These are phyloP conservation scores for Cucumis melo DNA, from an alignment of 306 rosid genomes.

Conservation along the genomic window DNA sequence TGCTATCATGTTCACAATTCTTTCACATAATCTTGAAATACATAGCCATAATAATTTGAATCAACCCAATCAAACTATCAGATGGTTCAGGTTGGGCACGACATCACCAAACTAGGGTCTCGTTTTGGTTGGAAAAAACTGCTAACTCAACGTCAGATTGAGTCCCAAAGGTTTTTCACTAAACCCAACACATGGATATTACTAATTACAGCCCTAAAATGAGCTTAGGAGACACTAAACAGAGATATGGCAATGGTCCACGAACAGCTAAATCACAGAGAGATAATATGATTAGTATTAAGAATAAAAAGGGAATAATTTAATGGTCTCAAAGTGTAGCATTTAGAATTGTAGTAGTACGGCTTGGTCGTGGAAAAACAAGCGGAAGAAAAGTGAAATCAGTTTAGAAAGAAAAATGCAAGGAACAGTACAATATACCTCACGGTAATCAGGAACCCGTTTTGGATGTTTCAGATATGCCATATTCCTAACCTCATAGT, in stretches of 20 bases:
- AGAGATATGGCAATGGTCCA: background rate
- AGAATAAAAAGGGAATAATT: background rate
- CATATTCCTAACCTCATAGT: constrained; percentile 72
- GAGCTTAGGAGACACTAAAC: background rate
- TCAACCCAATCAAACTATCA: background rate
- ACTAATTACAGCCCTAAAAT: background rate
- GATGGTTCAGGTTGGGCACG: background rate
- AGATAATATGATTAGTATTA: background rate
- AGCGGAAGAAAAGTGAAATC: background rate
- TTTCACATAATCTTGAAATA: background rate
- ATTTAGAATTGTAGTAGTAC: background rate
- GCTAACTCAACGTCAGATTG: background rate
- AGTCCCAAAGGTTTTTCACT: background rate
- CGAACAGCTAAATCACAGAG: background rate
- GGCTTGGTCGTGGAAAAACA: background rate
- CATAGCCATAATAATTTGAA: background rate
- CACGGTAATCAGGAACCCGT: constrained; percentile 60
- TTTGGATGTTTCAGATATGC: constrained; percentile 70
- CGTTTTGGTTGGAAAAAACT: background rate
- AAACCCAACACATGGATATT: background rate
- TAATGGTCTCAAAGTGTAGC: background rate
- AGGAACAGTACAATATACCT: constrained; percentile 31
- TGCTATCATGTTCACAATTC: background rate
- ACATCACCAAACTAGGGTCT: background rate
- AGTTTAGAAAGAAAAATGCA: background rate